Evolutionary conservation across 23 red algal genomes (phyloP), one percentile per base, ranked within the genome.

Genomic region (Agarophyton chilense): DNA sequence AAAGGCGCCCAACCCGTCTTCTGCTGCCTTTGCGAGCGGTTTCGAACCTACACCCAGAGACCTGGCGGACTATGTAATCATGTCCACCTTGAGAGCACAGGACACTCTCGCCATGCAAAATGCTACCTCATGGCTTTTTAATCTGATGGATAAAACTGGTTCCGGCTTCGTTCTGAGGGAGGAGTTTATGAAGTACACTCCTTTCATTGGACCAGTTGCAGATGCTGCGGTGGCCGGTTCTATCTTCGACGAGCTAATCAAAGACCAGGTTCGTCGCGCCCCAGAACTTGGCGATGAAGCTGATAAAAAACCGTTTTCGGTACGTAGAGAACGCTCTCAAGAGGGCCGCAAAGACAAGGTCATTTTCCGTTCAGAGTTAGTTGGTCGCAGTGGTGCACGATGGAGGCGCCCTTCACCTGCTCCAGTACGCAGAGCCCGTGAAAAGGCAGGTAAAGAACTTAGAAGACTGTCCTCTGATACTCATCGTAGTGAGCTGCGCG

Each of bases 101-200:
- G 94, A 96, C 54, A 33, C 60, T 35, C 77, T 92, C n/a, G 57
- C 67, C 7, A 80, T 96, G 81, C 88, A 96, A 54, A 96, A 96
- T 64, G 88, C 88, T 14, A 49, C 72, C 21, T 92, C 88, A 0
- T 96, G 94, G 94, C 63, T 92, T 6, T 96, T 96, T 60, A 96
- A 96, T 50, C 60, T 96, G 28, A 96, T 96, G 94, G 94, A 96
- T 61, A 84, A 87, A 39, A 88, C 51, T 36, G 94, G 94, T 26
- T 51, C 84, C 26, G 94, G 94, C 7, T 86, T 76, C 57, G 94
- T 92, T 36, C 75, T 90, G 12, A 49, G 83, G 7, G 79, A 84
- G 24, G 94, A 96, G 70, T 96, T 92, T 80, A 47, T 88, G 1
- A 64, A 88, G 9, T 92, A 92, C 46, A 88, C 88, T 33, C 82